Conservation (phyloP, 139 green algal genomes). For the Trebouxia sp. region DNA sequence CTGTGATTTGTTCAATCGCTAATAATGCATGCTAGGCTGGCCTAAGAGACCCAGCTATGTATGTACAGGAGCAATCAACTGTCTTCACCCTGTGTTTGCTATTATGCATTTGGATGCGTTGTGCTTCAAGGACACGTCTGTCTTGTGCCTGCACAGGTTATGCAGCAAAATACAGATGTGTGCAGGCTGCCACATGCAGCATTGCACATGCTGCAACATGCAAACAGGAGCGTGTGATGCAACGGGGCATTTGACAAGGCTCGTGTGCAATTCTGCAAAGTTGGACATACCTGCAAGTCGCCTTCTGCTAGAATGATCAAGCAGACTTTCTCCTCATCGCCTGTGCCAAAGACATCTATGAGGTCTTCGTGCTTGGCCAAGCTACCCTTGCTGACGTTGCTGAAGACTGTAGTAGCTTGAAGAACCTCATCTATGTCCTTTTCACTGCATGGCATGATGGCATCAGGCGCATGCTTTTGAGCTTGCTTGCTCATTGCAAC, state of each 20-base stretch:
- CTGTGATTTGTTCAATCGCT: too few species aligned
- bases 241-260: too few species aligned
- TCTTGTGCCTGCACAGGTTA: too few species aligned
- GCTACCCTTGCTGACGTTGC: slow-evolving; percentile 94
- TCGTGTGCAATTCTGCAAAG: background rate
- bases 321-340: slow-evolving; percentile 83
- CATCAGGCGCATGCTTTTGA: background rate
- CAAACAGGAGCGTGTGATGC: too few species aligned
- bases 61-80: too few species aligned
- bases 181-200: too few species aligned
- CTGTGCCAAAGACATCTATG: slow-evolving; percentile 87
- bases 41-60: too few species aligned
- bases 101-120: too few species aligned
- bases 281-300: slow-evolving; percentile 83
- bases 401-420: slow-evolving; percentile 92
- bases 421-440: slow-evolving; percentile 98
- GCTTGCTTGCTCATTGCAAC: background rate
- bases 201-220: too few species aligned
- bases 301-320: slow-evolving; percentile 86
- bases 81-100: too few species aligned
- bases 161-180: background rate
- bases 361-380: slow-evolving; percentile 92
- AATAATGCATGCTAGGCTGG: too few species aligned
- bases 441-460: slow-evolving; percentile 69
- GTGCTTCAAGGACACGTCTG: too few species aligned